Evolutionary conservation across 495 filamentous ascomycete species (phyloP), one percentile per base, ranked within the genome.

Genomic region (Penicillium coprophilum): DNA sequence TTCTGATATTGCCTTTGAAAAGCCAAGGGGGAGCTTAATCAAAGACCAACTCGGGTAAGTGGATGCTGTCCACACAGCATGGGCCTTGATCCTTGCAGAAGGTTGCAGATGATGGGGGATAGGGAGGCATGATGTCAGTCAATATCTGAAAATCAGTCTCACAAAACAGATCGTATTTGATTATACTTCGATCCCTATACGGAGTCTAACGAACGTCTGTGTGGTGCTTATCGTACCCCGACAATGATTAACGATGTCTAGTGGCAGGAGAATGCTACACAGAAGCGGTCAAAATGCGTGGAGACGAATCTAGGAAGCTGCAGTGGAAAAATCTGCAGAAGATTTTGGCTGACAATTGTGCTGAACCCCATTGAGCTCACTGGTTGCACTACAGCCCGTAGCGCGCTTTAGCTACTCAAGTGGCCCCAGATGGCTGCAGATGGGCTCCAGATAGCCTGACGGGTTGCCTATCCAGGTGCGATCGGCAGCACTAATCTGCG

Each of bases 401-500:
- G 58, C 45, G 47, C 39, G 48, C 43, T 53, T 43, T 47, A 44
- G 21, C 45, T 44, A 24, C 50, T 52, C 59, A 49, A 57, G 50
- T 32, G 24, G 46, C 41, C 49, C 62, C 62, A 65, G 55, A 46
- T 59, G 30, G 50, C 53, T 57, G 46, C 61, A 60, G 57, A 60
- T 46, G 52, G 55, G 56, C 47, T 43, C 56, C 58, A 62, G 58
- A 62, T 56, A 56, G 48, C 38, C 43, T 50, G 55, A 49, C 40
- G 19, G 13, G 21, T 54, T 57, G 19, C 66, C 61, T 50, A 64
- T 66, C 56, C 31, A 9, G 17, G 53, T 21, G 21, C 28, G 66
- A 64, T 64, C 60, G 34, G 63, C 63, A n/a, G 49, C 56, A 43
- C 66, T 51, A 62, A 62, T 69, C 66, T 66, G 66, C 64, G 53